phyloP scores from a whole-genome alignment of 1,284 basidiomycete genomes.

The Ustilago sp. region DNA sequence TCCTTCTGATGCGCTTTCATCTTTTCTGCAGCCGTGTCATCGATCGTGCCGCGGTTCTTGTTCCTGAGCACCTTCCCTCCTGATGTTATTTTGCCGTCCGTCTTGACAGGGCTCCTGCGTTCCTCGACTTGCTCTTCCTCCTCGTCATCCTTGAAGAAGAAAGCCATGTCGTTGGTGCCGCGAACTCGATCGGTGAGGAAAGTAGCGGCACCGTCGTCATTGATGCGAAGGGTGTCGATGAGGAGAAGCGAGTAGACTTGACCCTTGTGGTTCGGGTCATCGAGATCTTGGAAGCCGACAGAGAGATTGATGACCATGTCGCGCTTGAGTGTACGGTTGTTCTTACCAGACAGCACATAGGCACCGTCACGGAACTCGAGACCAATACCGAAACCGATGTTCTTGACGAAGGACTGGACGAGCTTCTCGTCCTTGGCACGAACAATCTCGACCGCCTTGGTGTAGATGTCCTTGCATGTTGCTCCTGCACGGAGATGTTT shows the following conservation, averaged over 20 bases:
- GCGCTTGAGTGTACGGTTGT: constrained; percentile 77
- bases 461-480: constrained; percentile 82
- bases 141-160: constrained; percentile 76
- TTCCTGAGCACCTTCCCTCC: constrained; percentile 66
- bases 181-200: constrained; percentile 81
- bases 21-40: constrained; percentile 78
- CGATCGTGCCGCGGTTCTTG: constrained; percentile 79
- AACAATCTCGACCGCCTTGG: constrained; percentile 79
- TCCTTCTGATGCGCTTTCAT: constrained; percentile 90
- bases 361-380: constrained; percentile 91
- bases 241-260: constrained; percentile 91
- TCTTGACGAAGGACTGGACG: constrained; percentile 87
- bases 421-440: constrained; percentile 83
- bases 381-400: constrained; percentile 80
- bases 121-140: constrained; percentile 52
- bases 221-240: constrained; percentile 87
- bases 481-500: constrained; percentile 83
- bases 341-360: constrained; percentile 86
- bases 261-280: constrained; percentile 75
- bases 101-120: constrained; percentile 46
- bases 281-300: constrained; percentile 84
- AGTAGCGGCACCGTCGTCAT: constrained; percentile 73
- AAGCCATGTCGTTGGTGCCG: constrained; percentile 81
- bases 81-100: constrained; percentile 54
- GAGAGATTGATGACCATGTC: constrained; percentile 88